Base-by-base conservation (phyloP, 306 rosid species). In the Pyrus pyrifolia region DNA sequence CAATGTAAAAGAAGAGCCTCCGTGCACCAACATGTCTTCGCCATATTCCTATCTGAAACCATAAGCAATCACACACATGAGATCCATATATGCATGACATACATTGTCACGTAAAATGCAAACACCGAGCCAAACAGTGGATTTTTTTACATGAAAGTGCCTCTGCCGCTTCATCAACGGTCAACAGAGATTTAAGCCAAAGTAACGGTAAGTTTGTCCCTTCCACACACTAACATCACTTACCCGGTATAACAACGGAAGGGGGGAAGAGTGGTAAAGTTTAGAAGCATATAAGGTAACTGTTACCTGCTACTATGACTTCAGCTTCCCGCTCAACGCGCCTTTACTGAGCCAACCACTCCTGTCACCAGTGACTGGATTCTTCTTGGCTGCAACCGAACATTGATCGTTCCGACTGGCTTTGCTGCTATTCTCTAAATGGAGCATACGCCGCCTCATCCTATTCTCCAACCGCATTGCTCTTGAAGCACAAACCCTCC, bases 311-410 rank as follows among this genome's bases (percentile, higher is more conserved):
- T 33, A 58, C 89, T 90, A 94, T 2, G 96, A 93, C 86, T 89
- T 92, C 61, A 89, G 80, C 86, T 95, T 95, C 66, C 93, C 84
- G 25, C 91, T 85, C 75, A 86, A 74, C 53, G 91, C 89, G 6
- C 91, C 86, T 80, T 87, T 91, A 74, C 42, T 81, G 60, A 87
- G 87, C 98, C 98, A 90, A 81, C 88, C 72, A 74, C 25, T 80
- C 68, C 76, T 73, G 23, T 86, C 90, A 8, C 88, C 82, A 33
- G 79, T 81, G 70, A 64, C 83, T 4, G 93, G 83, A 81, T 71
- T 89, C 83, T 92, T 95, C 89, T 95, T 92, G 60, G 97, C 95
- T 21, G 91, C 96, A 79, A 90, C 91, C 29, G 93, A 81, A 78
- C 98, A 95, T 49, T 83, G 96, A 80, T 90, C 97, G 58, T 74